Evolutionary conservation across 345 rosid genomes (phyloP).

Genomic region (Dovyalis caffra): DNA sequence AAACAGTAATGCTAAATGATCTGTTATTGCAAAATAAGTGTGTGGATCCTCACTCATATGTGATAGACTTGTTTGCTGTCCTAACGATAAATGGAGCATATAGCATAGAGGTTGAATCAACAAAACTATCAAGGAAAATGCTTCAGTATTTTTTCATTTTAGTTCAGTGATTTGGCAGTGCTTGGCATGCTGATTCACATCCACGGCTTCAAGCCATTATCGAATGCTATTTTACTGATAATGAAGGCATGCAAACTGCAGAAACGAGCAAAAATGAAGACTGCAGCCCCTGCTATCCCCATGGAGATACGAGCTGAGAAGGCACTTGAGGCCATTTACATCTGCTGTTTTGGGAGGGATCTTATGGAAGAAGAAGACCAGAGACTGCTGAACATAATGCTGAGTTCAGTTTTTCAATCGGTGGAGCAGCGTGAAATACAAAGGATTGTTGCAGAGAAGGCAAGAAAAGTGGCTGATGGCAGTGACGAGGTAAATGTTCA

Average conservation of each 20-base stretch:
- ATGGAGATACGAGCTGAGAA: constrained; percentile 78
- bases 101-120: too few relatives aligned
- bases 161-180: not conserved
- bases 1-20: too few relatives aligned
- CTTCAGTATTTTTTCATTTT: not conserved
- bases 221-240: not conserved
- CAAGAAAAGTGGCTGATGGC: constrained; percentile 59
- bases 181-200: not conserved
- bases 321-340: constrained; percentile 82
- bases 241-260: constrained; percentile 28
- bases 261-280: constrained; percentile 74
- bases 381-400: constrained; percentile 55
- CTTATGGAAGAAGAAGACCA: constrained; percentile 74
- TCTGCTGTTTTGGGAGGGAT: constrained; percentile 76
- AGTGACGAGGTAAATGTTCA: constrained; percentile 39
- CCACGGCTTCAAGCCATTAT: not conserved
- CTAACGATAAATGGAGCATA: too few relatives aligned
- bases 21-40: too few relatives aligned
- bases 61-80: too few relatives aligned
- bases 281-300: constrained; percentile 55
- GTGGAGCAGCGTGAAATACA: constrained; percentile 48
- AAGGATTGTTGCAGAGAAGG: constrained; percentile 64
- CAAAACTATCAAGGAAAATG: too few relatives aligned
- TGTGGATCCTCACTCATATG: too few relatives aligned
- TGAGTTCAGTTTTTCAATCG: constrained; percentile 67